phyloP scores from a whole-genome alignment of 495 filamentous ascomycete species.

The Podospora comata region DNA sequence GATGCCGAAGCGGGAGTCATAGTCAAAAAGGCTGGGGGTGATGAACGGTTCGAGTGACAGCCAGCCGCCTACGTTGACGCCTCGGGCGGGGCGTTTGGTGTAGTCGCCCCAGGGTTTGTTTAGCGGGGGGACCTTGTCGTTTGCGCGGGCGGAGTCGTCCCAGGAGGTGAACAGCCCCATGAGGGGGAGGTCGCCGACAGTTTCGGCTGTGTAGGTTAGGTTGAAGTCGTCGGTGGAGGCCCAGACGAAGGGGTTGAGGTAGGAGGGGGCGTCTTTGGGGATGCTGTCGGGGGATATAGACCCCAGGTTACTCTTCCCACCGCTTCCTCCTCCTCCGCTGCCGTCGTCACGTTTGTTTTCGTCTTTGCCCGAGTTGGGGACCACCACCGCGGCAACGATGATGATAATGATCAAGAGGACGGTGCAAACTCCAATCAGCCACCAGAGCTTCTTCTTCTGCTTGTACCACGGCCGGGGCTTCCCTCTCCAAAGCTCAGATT shows the following conservation, averaged over 20 bases:
- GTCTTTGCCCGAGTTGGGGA: constrained; percentile 52
- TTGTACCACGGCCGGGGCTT: constrained; percentile 25
- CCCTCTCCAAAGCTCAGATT: constrained; percentile 20
- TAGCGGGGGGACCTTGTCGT: constrained; percentile 74
- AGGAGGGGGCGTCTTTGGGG: constrained; percentile 66
- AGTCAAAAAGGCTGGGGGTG: constrained; percentile 85
- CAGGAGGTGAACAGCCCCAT: constrained; percentile 88
- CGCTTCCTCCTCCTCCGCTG: constrained; percentile 23
- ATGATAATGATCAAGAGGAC: constrained; percentile 66
- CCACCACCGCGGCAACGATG: constrained; percentile 68
- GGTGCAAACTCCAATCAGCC: constrained; percentile 50
- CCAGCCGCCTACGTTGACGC: constrained; percentile 95
- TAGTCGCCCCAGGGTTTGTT: constrained; percentile 73
- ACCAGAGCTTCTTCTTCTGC: constrained; percentile 51
- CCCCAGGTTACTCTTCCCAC: constrained; percentile 54
- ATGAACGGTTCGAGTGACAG: constrained; percentile 93
- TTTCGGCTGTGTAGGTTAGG: constrained; percentile 83
- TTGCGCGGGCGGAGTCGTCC: constrained; percentile 78
- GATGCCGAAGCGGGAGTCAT: constrained; percentile 58
- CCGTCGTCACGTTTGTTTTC: constrained; percentile 24
- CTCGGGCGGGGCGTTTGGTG: constrained; percentile 71
- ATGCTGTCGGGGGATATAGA: constrained; percentile 59
- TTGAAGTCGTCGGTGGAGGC: constrained; percentile 91
- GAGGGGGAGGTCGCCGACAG: constrained; percentile 76
- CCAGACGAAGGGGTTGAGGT: constrained; percentile 91